phyloP scores from a whole-genome alignment of 805 yeast species.

The Suhomyces vadensis region DNA sequence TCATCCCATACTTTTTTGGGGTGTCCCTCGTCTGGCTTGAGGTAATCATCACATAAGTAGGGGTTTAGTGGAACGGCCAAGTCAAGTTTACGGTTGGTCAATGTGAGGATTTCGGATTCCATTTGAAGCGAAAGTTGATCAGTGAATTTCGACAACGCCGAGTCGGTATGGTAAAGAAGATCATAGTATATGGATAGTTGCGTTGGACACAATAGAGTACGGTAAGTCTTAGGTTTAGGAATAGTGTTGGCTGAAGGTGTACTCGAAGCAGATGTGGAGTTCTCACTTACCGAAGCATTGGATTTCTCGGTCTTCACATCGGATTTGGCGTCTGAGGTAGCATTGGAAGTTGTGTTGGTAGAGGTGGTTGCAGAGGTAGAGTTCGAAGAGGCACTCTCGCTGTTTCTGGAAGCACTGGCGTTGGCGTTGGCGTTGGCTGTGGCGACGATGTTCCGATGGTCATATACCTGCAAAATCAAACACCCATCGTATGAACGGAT shows the following conservation, averaged over 20 bases:
- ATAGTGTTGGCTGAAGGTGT: background rate
- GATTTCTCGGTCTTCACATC: slow-evolving; percentile 1
- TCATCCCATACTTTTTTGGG: slow-evolving; percentile 49
- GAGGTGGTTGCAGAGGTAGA: background rate
- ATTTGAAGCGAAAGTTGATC: slow-evolving; percentile 77
- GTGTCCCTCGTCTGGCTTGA: slow-evolving; percentile 48
- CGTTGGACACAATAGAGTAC: slow-evolving; percentile 78
- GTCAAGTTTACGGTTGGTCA: slow-evolving; percentile 77
- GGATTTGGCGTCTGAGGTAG: background rate
- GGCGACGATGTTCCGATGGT: slow-evolving; percentile 61
- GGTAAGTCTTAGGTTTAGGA: slow-evolving; percentile 65
- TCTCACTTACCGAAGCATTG: background rate
- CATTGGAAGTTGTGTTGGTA: background rate
- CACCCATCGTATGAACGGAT: slow-evolving; percentile 88
- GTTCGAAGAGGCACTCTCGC: background rate
- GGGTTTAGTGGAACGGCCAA: slow-evolving; percentile 75
- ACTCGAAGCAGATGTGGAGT: background rate
- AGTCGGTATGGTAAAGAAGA: slow-evolving; percentile 78
- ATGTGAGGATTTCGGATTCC: slow-evolving; percentile 83
- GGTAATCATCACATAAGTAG: slow-evolving; percentile 47
- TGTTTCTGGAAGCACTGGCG: background rate
- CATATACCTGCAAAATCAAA: slow-evolving; percentile 80
- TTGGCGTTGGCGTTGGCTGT: slow-evolving; percentile 7
- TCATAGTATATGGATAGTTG: slow-evolving; percentile 83
- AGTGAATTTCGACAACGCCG: slow-evolving; percentile 68